Evolutionary conservation across 2,329 filamentous ascomycete genomes (phyloP).

Genomic region (Eutypella sp.): DNA sequence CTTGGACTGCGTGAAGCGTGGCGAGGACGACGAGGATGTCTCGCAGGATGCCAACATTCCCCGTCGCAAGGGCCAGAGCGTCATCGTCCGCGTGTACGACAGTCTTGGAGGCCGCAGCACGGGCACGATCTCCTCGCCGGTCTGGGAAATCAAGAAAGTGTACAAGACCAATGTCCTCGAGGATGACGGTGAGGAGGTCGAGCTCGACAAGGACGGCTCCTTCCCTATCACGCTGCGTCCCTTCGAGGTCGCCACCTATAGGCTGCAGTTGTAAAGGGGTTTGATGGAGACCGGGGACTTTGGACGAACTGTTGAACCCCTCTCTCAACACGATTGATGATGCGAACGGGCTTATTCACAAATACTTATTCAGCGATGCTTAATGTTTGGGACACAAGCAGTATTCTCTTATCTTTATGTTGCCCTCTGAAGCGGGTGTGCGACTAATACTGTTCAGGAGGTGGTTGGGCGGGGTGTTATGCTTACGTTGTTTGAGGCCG

Average conservation of each 20-base stretch:
- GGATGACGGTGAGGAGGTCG: constrained; percentile 70
- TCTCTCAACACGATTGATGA: too few relatives aligned
- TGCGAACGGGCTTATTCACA: too few relatives aligned
- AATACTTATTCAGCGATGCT: too few relatives aligned
- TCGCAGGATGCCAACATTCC: constrained; percentile 56
- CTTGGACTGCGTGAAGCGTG: constrained; percentile 87
- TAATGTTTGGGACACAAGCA: too few relatives aligned
- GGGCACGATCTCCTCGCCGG: constrained; percentile 64
- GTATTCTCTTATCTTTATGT: too few relatives aligned
- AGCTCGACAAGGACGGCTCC: constrained; percentile 40
- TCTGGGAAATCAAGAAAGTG: constrained; percentile 67
- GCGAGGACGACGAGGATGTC: constrained; percentile 79
- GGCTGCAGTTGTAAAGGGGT: constrained; percentile 47
- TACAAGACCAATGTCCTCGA: constrained; percentile 85
- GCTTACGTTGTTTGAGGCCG: too few relatives aligned
- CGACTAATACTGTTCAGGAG: too few relatives aligned
- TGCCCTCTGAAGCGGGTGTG: too few relatives aligned
- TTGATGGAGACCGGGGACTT: neutral
- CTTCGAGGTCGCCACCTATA: constrained; percentile 82
- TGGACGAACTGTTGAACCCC: too few relatives aligned
- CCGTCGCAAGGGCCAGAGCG: constrained; percentile 65
- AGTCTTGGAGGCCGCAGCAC: constrained; percentile 75
- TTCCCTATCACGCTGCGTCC: constrained; percentile 64
- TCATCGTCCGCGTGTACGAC: constrained; percentile 85
- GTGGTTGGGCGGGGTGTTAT: too few relatives aligned